A percentile compares a stretch with the other conserved stretches of the same genome.
Evolutionary conservation across 257 asterid species (phyloP).

Genomic region (Eucommia ulmoides): DNA sequence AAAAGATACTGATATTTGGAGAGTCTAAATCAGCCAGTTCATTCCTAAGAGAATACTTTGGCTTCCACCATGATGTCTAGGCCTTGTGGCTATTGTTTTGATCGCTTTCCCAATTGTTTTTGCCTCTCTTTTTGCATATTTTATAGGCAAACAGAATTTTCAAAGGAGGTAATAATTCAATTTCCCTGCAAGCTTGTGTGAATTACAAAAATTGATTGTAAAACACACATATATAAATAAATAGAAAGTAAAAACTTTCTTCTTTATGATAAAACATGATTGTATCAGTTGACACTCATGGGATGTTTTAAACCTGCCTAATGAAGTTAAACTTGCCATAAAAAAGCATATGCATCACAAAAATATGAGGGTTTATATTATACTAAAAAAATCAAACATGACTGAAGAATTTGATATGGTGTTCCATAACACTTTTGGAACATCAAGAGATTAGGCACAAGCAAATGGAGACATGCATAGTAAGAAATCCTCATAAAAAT

Average conservation of each 20-base stretch:
- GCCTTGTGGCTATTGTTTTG: background rate
- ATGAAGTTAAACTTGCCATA: background rate
- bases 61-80: background rate
- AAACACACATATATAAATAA: too few species aligned
- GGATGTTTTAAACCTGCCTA: background rate
- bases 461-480: too few species aligned
- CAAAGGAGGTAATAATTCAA: slow-evolving; percentile 20
- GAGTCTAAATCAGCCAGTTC: background rate
- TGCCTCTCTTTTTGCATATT: background rate
- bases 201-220: too few species aligned
- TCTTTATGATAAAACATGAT: background rate
- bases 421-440: too few species aligned
- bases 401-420: too few species aligned
- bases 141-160: slow-evolving; percentile 9
- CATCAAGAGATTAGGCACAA: too few species aligned
- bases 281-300: background rate
- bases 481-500: too few species aligned
- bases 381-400: too few species aligned
- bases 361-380: too few species aligned
- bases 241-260: background rate
- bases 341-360: background rate
- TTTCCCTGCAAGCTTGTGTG: too few species aligned
- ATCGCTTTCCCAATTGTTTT: slow-evolving; percentile 17
- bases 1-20: slow-evolving; percentile 4
- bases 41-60: background rate